phyloP scores from a whole-genome alignment of 805 yeast genomes.

The Metschnikowia hibisci region DNA sequence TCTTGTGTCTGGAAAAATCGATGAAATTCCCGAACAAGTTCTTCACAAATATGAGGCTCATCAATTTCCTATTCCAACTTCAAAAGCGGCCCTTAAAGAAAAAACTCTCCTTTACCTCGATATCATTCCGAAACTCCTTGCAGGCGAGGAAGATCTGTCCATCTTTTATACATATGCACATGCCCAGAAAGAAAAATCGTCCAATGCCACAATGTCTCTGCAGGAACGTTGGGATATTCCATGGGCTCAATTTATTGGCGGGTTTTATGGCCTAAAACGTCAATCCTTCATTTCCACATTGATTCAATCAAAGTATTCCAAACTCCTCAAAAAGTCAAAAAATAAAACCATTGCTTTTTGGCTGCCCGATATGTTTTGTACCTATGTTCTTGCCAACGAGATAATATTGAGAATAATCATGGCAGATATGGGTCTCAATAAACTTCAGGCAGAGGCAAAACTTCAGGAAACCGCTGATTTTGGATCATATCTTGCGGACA shows the following conservation, averaged over 20 bases:
- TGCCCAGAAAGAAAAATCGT: conserved; percentile 34
- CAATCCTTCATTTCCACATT: conserved; percentile 47
- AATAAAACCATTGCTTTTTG: conserved; percentile 56
- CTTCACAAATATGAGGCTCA: conserved; percentile 17
- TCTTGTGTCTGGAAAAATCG: conserved; percentile 7
- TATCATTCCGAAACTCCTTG: conserved; percentile 38
- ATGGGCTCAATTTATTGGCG: conserved; percentile 47
- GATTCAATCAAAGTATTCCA: conserved; percentile 25
- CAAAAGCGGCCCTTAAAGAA: conserved; percentile 27
- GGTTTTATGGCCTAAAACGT: conserved; percentile 59
- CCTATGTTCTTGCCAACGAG: conserved; percentile 63
- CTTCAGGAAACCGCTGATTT: conserved; percentile 47
- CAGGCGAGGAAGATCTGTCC: conserved; percentile 42
- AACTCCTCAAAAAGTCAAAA: conserved; percentile 21
- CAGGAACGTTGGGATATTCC: conserved; percentile 45
- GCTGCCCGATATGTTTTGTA: conserved; percentile 53
- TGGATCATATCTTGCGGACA: conserved; percentile 39
- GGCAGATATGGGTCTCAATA: conserved; percentile 38
- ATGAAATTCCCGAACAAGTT: conserved; percentile 2
- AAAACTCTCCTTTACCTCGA: conserved; percentile 24
- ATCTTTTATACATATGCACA: conserved; percentile 50
- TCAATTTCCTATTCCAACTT: conserved; percentile 23
- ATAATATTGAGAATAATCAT: conserved; percentile 48
- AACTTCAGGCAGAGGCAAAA: conserved; percentile 44
- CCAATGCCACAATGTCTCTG: conserved; percentile 41